Conservation (phyloP, 306 rosid species). For the Cyamopsis tetragonoloba region DNA sequence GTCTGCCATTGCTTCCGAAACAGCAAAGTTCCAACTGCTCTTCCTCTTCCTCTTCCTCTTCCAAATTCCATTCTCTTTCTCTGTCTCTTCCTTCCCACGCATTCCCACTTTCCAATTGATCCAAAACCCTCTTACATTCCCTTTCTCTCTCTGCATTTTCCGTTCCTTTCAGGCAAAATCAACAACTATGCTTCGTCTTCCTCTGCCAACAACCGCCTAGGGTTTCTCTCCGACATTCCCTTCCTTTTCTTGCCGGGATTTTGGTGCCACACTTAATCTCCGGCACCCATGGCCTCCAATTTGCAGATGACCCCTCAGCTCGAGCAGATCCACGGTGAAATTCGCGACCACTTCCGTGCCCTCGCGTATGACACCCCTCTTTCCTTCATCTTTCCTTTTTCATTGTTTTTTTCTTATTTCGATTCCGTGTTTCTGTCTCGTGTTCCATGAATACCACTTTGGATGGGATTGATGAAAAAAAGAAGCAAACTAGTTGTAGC, state of each 20-base stretch:
- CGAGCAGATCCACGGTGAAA: slow-evolving; percentile 99
- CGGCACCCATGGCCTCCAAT: slow-evolving; percentile 65
- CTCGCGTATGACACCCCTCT: slow-evolving; percentile 97
- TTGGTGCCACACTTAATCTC: slow-evolving; percentile 30
- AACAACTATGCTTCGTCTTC: neutral
- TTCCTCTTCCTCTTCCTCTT: too few species aligned
- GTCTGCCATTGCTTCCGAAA: too few species aligned
- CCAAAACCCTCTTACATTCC: neutral
- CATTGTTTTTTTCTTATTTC: neutral
- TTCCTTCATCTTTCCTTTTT: neutral
- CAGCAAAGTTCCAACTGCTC: too few species aligned
- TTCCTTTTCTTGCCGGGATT: slow-evolving; percentile 23
- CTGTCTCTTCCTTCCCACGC: neutral
- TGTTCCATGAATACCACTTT: neutral
- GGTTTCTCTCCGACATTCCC: slow-evolving; percentile 25
- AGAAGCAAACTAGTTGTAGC: neutral
- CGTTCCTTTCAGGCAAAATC: neutral
- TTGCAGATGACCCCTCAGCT: slow-evolving; percentile 83
- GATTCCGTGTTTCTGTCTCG: neutral
- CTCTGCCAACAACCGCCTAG: slow-evolving; percentile 17
- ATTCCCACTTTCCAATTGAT: neutral
- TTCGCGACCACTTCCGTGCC: slow-evolving; percentile 82
- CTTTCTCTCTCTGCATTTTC: neutral
- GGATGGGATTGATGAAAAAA: neutral
- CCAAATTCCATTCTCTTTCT: neutral